phyloP scores from a whole-genome alignment of 306 rosid species.

The Abrus precatorius region DNA sequence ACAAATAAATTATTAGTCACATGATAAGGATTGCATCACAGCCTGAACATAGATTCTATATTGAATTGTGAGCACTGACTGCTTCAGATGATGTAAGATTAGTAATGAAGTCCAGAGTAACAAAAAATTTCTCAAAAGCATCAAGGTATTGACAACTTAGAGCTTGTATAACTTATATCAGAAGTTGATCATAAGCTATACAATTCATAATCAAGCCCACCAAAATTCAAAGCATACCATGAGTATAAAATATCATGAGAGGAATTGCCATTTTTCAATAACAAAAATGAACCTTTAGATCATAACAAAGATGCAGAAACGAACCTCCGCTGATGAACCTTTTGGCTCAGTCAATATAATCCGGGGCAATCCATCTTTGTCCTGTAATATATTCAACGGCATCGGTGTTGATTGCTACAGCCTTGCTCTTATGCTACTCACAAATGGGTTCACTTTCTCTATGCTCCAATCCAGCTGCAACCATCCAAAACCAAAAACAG shows the following conservation, averaged over 20 bases:
- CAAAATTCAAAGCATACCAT: conserved; percentile 27
- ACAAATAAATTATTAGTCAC: background rate
- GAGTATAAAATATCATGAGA: background rate
- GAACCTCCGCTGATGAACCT: conserved; percentile 80
- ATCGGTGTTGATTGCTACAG: conserved; percentile 52
- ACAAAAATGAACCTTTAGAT: conserved; percentile 38
- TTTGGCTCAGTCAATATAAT: conserved; percentile 67
- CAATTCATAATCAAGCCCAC: background rate
- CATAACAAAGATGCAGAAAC: conserved; percentile 40
- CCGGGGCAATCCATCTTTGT: conserved; percentile 64
- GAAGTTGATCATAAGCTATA: conserved; percentile 10
- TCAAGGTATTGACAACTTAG: background rate
- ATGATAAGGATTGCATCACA: conserved; percentile 14
- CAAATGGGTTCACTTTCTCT: conserved; percentile 62
- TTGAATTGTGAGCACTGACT: background rate
- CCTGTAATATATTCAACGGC: conserved; percentile 64
- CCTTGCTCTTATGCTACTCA: conserved; percentile 49
- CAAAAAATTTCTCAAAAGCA: background rate
- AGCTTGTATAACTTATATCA: conserved; percentile 2
- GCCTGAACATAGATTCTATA: background rate
- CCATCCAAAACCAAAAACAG: conserved; percentile 41
- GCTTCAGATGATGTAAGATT: conserved; percentile 8
- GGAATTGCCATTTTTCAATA: background rate
- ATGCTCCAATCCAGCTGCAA: conserved; percentile 62
- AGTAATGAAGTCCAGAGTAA: conserved; percentile 17